Evolutionary conservation across 768 basidiomycete genomes (phyloP), one percentile per base, ranked within the genome.

Genomic region (Lentinula detonsa): DNA sequence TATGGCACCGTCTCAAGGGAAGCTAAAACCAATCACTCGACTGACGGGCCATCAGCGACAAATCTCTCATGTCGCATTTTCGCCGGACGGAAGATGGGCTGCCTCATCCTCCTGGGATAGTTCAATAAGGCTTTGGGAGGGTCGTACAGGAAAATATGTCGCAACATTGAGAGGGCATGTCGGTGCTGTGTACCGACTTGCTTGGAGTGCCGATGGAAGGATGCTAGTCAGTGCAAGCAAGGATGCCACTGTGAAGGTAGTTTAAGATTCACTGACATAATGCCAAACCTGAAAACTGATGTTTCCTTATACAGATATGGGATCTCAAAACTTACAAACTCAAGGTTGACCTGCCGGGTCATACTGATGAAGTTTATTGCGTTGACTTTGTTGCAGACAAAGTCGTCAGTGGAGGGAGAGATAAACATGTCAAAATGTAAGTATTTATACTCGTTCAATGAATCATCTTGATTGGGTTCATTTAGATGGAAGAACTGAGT

Each of bases 311-410:
- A 16, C 71, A 94, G 94, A 87, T 98, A 23, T 98, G 96, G 96
- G 93, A 97, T 72, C 78, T 98, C 59, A 95, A 93, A 72, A 98
- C 94, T 5, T 93, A 92, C 73, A 98, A 99, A 75, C 85, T 99
- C 63, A 91, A 93, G 69, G 86, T 83, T 6, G 96, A 99, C 72
- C 84, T 99, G 16, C 93, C 95, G 0, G 96, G 96, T 18, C 96
- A 99, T 71, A 91, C 90, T 1, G 96, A 99, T 66, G 96, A 99
- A 72, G 95, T 99, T 39, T 98, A 98, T 75, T 98, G 96, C 68
- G 96, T 99, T 15, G 96, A 98, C 73, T 99, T 97, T 70, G 95
- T 99, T 1, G 95, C 95, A 0, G 96, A 99, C 76, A 99, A 99
- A 72, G 84, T 98, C n/a, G 94, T 97, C 65, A 96, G 93, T 69